phyloP scores from a whole-genome alignment of 2,329 filamentous ascomycete species.

The Beauveria pseudobassiana region DNA sequence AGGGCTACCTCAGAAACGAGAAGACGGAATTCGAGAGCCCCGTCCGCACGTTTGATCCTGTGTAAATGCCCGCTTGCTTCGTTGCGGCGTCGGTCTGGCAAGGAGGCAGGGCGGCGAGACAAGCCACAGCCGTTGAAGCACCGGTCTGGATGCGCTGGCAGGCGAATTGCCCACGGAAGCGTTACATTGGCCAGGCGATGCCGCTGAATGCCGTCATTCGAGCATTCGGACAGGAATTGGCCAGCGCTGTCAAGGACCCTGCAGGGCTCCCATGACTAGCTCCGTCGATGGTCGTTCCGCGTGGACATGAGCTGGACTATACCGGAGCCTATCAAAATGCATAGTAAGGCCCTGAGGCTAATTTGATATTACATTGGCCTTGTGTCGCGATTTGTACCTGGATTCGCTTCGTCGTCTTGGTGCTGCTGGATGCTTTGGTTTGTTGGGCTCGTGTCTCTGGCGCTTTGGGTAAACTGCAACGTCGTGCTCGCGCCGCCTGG shows the following conservation, averaged over 20 bases:
- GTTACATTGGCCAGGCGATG: slow-evolving; percentile 5
- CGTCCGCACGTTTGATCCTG: neutral
- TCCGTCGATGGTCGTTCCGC: neutral
- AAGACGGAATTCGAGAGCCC: neutral
- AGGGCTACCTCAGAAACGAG: neutral
- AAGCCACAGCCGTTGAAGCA: slow-evolving; percentile 7
- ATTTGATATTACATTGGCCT: neutral
- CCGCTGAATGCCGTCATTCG: slow-evolving; percentile 4
- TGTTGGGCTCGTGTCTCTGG: neutral
- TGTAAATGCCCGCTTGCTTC: neutral
- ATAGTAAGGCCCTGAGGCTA: neutral
- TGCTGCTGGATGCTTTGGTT: neutral
- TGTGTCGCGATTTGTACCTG: neutral
- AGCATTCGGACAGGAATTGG: slow-evolving; percentile 3
- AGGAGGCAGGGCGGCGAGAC: slow-evolving; percentile 1
- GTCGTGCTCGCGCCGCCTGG: neutral
- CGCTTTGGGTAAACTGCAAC: slow-evolving; percentile 5
- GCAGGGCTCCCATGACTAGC: slow-evolving; percentile 10
- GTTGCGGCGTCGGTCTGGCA: too few species aligned
- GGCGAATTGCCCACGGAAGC: neutral
- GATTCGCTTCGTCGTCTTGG: neutral
- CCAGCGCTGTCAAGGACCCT: neutral
- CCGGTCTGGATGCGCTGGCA: slow-evolving; percentile 8
- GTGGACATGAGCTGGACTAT: slow-evolving; percentile 7
- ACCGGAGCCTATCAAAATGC: slow-evolving; percentile 3